Base-by-base conservation (phyloP, 2,329 filamentous ascomycete genomes). In the Sclerotinia subarctica region DNA sequence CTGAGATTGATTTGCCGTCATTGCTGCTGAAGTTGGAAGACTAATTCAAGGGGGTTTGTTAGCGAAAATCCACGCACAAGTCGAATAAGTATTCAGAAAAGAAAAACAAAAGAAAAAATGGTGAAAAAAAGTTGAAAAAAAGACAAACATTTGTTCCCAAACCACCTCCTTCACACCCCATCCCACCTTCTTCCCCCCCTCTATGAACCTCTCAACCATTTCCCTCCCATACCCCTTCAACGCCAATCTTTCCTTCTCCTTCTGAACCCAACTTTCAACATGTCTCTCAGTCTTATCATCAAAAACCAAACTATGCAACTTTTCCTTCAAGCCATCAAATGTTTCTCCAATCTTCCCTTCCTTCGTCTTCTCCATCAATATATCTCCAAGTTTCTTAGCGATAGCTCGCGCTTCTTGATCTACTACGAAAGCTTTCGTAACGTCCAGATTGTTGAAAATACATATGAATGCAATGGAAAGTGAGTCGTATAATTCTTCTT, bases 1-100 rank as follows among this genome's bases (percentile, higher is more conserved):
- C 74, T 91, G 86, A 1, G 86, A 88, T 76, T 93, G 89, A 73
- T 87, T 91, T 1, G 91, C 88, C 10, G 91, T 87, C 77, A 90
- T 85, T 1, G 88, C 85, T 5, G 84, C 84, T 0, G 88, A 86
- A 0, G 88, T 88, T 0, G 91, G 90, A 38, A 77, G 58, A 49
- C 74, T 76, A 44, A 42, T 17, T 2, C 11, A 42, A 42, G 13
- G 38, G 38, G 2, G 13, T 42, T 42, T 3, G 21, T 60, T 46
- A 70, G 56, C 32, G 10, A 17, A 13, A 42, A 42, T 42, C 38
- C 38, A 42, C 35, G 10, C 5, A 35, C 8, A 35, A 35, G 35
- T 35, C 6, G 8, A 35, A 35, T 10, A 35, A 35, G 2, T 35
- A 35, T 35, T 35, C 35, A 10, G 35, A 35, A 35, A 35, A 35